Conservation (phyloP, 2,329 filamentous ascomycete genomes). For the Trichoderma afroharzianum region DNA sequence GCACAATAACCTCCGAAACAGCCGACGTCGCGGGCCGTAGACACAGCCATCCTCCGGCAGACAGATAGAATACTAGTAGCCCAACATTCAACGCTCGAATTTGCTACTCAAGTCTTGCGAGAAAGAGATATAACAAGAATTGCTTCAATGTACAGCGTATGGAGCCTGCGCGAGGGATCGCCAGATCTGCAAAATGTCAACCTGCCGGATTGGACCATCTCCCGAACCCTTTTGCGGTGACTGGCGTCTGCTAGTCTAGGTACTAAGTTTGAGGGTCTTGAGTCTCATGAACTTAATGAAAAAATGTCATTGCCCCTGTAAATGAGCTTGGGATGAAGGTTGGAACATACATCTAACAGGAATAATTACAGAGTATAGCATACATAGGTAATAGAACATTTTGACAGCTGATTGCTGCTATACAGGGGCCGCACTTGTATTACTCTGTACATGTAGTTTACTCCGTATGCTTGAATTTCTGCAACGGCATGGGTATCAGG, state of each 20-base stretch:
- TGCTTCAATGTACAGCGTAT: neutral
- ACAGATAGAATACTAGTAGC: neutral
- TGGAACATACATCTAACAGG: neutral
- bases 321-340: neutral
- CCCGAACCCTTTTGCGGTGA: conserved; percentile 8
- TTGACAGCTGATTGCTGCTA: neutral
- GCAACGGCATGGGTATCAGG: neutral
- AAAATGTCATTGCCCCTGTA: neutral
- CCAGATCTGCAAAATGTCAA: neutral
- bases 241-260: neutral
- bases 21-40: neutral
- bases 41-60: neutral
- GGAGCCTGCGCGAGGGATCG: neutral
- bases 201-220: conserved; percentile 11
- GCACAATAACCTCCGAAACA: neutral
- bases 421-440: neutral
- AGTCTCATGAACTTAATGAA: neutral
- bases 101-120: neutral
- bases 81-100: neutral
- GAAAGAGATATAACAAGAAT: neutral
- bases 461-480: neutral
- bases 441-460: neutral
- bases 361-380: neutral
- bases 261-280: neutral
- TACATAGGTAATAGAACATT: neutral